Evolutionary conservation across 2,329 filamentous ascomycete genomes (phyloP).

Genomic region (Talaromyces sp.): DNA sequence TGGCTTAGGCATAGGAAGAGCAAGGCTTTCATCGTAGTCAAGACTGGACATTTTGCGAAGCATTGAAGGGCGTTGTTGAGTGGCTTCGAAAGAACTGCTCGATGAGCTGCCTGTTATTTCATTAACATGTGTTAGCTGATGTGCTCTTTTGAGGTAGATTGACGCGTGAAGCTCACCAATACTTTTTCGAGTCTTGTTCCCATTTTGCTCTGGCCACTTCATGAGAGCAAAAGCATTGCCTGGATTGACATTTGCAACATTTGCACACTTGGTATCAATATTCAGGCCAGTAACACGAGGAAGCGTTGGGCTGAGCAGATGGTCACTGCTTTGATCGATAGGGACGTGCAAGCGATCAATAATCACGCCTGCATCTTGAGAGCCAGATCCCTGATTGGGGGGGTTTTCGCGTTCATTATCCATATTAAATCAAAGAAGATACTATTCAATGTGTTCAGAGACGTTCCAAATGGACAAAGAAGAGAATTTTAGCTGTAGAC

Average conservation of each 20-base stretch:
- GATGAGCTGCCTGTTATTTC: neutral
- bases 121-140: neutral
- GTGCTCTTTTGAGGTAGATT: too few relatives aligned
- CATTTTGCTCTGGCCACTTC: slow-evolving; percentile 10
- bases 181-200: slow-evolving; percentile 4
- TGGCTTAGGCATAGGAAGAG: slow-evolving; percentile 34
- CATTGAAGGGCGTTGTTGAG: slow-evolving; percentile 8
- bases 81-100: neutral
- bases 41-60: slow-evolving; percentile 24
- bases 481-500: neutral
- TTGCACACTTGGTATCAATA: neutral
- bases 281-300: neutral
- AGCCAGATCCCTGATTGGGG: neutral
- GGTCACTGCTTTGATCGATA: neutral
- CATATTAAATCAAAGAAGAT: neutral
- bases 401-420: neutral
- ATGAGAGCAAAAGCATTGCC: slow-evolving; percentile 34
- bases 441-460: neutral
- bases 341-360: neutral
- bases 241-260: neutral
- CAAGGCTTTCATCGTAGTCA: slow-evolving; percentile 29
- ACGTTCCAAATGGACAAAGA: neutral
- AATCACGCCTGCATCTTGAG: neutral
- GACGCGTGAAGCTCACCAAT: slow-evolving; percentile 6
- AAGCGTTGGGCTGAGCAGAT: neutral